Conservation (phyloP, 441 rosid species). For the Populus hybrid region DNA sequence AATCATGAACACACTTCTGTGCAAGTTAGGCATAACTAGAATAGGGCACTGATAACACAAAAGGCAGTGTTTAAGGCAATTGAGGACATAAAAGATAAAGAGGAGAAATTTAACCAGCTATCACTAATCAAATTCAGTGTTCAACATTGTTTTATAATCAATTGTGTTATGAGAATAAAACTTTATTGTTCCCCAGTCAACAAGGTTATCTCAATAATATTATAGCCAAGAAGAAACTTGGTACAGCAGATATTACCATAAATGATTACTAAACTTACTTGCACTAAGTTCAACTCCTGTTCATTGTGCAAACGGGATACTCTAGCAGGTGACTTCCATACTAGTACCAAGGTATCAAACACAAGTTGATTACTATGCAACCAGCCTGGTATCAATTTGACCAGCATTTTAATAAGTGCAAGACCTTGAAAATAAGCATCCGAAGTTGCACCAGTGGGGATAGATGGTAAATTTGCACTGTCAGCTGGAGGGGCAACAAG, state of each 20-base stretch:
- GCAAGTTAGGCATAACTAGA: neutral
- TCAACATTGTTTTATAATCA: neutral
- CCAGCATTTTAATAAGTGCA: constrained; percentile 85
- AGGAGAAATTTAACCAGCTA: neutral
- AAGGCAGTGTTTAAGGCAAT: neutral
- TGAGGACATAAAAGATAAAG: neutral
- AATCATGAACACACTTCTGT: neutral
- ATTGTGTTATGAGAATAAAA: neutral
- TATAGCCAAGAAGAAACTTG: neutral
- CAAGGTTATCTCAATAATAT: neutral
- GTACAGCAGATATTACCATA: neutral
- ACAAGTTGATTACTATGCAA: constrained; percentile 79
- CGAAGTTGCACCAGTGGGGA: constrained; percentile 41
- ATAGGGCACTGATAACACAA: neutral
- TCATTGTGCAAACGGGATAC: constrained; percentile 83
- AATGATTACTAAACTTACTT: constrained; percentile 48
- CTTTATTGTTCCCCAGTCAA: neutral
- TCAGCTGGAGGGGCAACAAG: constrained; percentile 43
- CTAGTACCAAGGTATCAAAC: constrained; percentile 78
- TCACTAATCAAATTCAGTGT: neutral
- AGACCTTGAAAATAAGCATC: constrained; percentile 97
- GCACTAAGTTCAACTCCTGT: constrained; percentile 92
- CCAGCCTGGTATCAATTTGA: constrained; percentile 91
- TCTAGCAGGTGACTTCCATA: constrained; percentile 96
- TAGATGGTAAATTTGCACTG: constrained; percentile 43